Conservation (phyloP, 345 rosid species). For the Boechera retrofracta region DNA sequence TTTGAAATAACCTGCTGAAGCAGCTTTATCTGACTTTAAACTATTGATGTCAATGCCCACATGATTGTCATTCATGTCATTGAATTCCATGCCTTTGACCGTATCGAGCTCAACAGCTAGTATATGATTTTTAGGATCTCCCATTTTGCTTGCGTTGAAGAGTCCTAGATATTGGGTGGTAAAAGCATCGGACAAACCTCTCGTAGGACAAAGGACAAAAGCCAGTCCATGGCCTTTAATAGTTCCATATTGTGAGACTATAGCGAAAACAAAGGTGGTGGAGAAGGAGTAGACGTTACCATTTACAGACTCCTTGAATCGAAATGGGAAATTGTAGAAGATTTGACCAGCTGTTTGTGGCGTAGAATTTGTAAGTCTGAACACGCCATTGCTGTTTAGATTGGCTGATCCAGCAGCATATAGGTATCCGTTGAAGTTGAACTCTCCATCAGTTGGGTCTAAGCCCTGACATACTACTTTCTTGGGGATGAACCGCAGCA, state of each 20-base stretch:
- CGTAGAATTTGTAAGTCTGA: slow-evolving; percentile 35
- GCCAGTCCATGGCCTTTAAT: not conserved
- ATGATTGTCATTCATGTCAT: slow-evolving; percentile 25
- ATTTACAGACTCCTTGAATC: slow-evolving; percentile 46
- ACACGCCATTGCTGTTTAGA: slow-evolving; percentile 28
- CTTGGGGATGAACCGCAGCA: no score
- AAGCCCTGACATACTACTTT: not conserved
- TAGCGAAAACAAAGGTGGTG: slow-evolving; percentile 27
- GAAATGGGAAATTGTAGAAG: slow-evolving; percentile 42
- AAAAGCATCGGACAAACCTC: not conserved
- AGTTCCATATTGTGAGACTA: not conserved
- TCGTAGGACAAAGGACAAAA: slow-evolving; percentile 37
- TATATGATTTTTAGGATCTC: slow-evolving; percentile 18
- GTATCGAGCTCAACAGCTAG: slow-evolving; percentile 59
- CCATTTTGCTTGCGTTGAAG: not conserved
- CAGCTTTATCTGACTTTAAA: slow-evolving; percentile 38
- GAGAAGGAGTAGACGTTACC: slow-evolving; percentile 30
- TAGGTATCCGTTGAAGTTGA: slow-evolving; percentile 38
- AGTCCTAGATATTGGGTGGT: slow-evolving; percentile 24
- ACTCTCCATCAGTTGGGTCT: slow-evolving; percentile 45
- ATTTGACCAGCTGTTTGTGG: slow-evolving; percentile 44
- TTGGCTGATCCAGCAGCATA: slow-evolving; percentile 46
- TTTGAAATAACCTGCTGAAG: slow-evolving; percentile 47
- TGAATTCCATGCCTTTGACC: no score
- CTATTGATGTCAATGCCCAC: slow-evolving; percentile 62